Conservation (phyloP, 331 rosid species). For the Pyracantha coccinea region DNA sequence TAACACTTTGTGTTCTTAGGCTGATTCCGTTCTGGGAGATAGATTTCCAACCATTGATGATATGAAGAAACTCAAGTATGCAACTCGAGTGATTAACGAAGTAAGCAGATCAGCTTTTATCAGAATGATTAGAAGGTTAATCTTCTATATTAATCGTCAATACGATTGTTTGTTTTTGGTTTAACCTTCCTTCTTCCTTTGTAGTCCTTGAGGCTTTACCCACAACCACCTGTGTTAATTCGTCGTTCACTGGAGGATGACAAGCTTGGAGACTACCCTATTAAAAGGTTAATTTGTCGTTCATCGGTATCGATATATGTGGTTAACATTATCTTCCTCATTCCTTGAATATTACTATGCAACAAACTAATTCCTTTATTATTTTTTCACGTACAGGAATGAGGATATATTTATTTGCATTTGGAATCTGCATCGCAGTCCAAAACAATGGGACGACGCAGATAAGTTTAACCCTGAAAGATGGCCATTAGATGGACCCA, state of each 20-base stretch:
- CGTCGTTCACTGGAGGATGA: slow-evolving; percentile 82
- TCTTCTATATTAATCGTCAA: not conserved
- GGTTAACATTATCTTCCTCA: not conserved
- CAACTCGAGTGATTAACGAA: slow-evolving; percentile 95
- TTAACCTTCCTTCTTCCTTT: slow-evolving; percentile 6
- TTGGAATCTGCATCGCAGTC: slow-evolving; percentile 94
- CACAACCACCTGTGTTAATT: slow-evolving; percentile 95
- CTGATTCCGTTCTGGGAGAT: slow-evolving; percentile 80
- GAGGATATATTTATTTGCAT: slow-evolving; percentile 89
- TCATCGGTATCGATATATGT: not conserved
- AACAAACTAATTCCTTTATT: not conserved
- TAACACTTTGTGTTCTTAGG: slow-evolving; percentile 36
- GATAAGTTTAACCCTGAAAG: slow-evolving; percentile 87
- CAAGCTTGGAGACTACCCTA: slow-evolving; percentile 68
- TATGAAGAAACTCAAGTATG: slow-evolving; percentile 82
- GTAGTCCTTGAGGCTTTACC: slow-evolving; percentile 93
- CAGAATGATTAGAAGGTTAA: not conserved
- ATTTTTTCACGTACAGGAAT: slow-evolving; percentile 42
- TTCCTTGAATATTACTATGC: not conserved
- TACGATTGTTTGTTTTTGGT: slow-evolving; percentile 8
- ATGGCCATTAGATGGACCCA: slow-evolving; percentile 95
- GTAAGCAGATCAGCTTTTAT: slow-evolving; percentile 34
- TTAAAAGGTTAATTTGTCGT: slow-evolving; percentile 47
- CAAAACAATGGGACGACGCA: slow-evolving; percentile 69
- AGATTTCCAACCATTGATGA: slow-evolving; percentile 83